Evolutionary conservation across 768 basidiomycete species (phyloP).

Genomic region (Albatrellus ellisii): DNA sequence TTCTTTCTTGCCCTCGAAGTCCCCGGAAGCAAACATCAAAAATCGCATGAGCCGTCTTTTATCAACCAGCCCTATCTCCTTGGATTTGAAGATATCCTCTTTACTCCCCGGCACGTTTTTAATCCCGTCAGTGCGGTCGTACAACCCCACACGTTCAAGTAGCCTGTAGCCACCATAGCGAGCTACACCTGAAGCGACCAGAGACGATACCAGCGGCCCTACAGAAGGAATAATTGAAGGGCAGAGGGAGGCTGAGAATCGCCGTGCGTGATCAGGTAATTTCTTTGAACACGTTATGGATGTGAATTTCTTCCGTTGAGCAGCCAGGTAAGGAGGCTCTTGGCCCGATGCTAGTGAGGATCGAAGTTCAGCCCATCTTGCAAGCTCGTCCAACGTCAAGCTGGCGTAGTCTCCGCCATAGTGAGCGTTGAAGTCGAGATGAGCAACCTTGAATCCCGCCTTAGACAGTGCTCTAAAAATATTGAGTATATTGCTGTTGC

Average conservation of each 20-base stretch:
- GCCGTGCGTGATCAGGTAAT: constrained; percentile 44
- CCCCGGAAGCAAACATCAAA: constrained; percentile 64
- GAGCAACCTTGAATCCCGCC: constrained; percentile 77
- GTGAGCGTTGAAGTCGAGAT: constrained; percentile 73
- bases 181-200: constrained; percentile 74
- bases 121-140: constrained; percentile 27
- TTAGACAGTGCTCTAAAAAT: constrained; percentile 69
- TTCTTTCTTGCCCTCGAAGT: constrained; percentile 55
- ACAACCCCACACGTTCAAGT: constrained; percentile 56
- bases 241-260: constrained; percentile 77
- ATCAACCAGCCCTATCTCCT: constrained; percentile 60
- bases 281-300: constrained; percentile 30
- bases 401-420: constrained; percentile 82
- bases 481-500: constrained; percentile 4
- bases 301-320: constrained; percentile 24
- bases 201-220: constrained; percentile 65
- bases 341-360: constrained; percentile 11
- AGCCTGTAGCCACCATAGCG: constrained; percentile 87
- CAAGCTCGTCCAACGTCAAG: constrained; percentile 69
- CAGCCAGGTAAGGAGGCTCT: constrained; percentile 14
- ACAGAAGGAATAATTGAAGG: constrained; percentile 72
- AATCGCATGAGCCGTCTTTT: constrained; percentile 92
- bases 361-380: constrained; percentile 45
- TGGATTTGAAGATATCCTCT: constrained; percentile 86
- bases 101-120: constrained; percentile 79